Conservation (phyloP, 176 grass and related monocot genomes). For the Alloteropsis semialata region DNA sequence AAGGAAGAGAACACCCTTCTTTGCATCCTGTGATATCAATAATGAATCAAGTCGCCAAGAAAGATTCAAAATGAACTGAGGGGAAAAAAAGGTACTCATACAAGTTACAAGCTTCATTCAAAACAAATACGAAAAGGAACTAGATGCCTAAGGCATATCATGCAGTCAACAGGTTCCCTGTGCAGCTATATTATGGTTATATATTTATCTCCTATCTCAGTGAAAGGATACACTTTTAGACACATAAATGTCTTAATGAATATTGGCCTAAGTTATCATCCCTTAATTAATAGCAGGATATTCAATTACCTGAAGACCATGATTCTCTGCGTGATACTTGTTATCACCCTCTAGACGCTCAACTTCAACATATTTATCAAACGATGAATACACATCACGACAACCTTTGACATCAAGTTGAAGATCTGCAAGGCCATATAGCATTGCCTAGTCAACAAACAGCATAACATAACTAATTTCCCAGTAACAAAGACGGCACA, state of each 20-base stretch:
- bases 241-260: constrained; percentile 9
- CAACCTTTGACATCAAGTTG: constrained; percentile 97
- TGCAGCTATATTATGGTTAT: neutral
- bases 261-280: neutral
- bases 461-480: constrained; percentile 16
- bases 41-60: constrained; percentile 30
- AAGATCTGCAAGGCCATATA: constrained; percentile 57
- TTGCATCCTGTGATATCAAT: constrained; percentile 67
- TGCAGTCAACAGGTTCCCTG: neutral
- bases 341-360: constrained; percentile 91
- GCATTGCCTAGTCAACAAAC: constrained; percentile 23
- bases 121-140: neutral
- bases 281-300: neutral
- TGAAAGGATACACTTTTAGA: neutral
- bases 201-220: neutral
- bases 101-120: neutral
- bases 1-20: constrained; percentile 88
- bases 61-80: constrained; percentile 22
- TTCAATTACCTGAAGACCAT: constrained; percentile 73
- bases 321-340: constrained; percentile 82
- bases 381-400: constrained; percentile 78
- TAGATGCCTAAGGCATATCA: neutral
- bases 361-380: constrained; percentile 98
- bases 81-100: neutral
- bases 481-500: constrained; percentile 26